Evolutionary conservation across 805 yeast species (phyloP), one percentile per base, ranked within the genome.

Genomic region (Metschnikowia cubensis): DNA sequence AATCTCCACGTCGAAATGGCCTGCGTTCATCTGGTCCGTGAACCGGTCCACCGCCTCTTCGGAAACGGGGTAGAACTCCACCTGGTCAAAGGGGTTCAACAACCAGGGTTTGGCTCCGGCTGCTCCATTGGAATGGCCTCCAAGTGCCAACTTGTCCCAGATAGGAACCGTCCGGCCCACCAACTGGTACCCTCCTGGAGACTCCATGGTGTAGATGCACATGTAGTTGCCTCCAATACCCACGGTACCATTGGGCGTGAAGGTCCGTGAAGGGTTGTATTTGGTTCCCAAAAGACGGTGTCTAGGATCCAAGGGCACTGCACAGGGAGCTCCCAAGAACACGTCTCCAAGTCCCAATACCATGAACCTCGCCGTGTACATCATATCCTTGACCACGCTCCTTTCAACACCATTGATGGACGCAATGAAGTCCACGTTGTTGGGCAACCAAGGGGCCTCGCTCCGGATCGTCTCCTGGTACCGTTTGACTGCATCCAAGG

Each of bases 221-320:
- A 92, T 91, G 78, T 90, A 94, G 88, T 87, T 89, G 60, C 99
- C 98, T 55, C 99, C 99, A 65, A 94, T 85, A 63, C 99, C 99
- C 54, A 92, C 98, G 35, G 94, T 87, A 59, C 99, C 99, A 64
- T 89, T 89, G 36, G 97, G 96, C 2, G 99, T 92, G 74, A 79
- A 91, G 1, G 97, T 89, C 75, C 99, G 82, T 13, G 97, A 87
- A 36, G 99, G 99, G 66, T 92, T 92, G 73, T 92, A 94, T 71
- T 92, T 92, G 31, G 96, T 80, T 36, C 98, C 99, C 50, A 92
- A 73, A 52, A 90, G 79, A 62, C 97, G 81, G 62, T 91, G 97
- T 62, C 97, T 84, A 51, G 99, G 99, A 67, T 94, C 98, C 59
- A 92, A 80, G 35, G 99, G 98, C 58, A 92, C 96, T 1, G 98